Evolutionary conservation across 2,329 filamentous ascomycete genomes (phyloP), one percentile per base, ranked within the genome.

Genomic region (Delphinella strobiligena): DNA sequence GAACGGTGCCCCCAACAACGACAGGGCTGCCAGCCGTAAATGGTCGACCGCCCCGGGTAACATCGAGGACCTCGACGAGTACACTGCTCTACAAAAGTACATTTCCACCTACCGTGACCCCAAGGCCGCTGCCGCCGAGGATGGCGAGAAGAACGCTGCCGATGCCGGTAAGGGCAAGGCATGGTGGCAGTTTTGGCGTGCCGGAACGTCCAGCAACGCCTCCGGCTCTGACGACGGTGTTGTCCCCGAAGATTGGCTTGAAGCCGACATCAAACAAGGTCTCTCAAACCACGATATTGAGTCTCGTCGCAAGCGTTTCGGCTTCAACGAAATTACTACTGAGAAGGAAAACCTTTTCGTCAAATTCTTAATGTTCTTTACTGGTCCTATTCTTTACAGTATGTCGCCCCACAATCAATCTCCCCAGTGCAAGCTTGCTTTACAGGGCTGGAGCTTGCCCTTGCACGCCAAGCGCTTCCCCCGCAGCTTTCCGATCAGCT

Each of bases 291-390:
- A 56, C 45, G 75, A 82, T 45, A 72, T 82, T 40, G 79, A 82
- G 54, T 53, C 54, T 37, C 74, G 80, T 52, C 70, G 80, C 51
- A 81, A 75, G 65, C 71, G 71, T 52, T 70, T 68, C 49, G 80
- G 80, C 45, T 83, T 63, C 66, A 85, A 84, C 66, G 80, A 85
- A 60, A 67, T 85, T 58, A 68, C 71, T 19, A 75, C 78, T 22
- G 80, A 84, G 67, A 83, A 83, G 69, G 76, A 79, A 64, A 84
- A 83, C 67, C 66, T 82, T 67, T 71, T 83, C 59, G 59, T 80
- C 57, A 79, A 84, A 66, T 84, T 85, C 66, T 63, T 85, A 51
- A 71, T 74, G 58, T 85, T 80, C 67, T 85, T 85, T 72, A 75
- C 68, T 50, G 80, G 80, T 54, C 80, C 80, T 46, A 80, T 85